phyloP scores from a whole-genome alignment of 306 rosid species.

The Senna tora region DNA sequence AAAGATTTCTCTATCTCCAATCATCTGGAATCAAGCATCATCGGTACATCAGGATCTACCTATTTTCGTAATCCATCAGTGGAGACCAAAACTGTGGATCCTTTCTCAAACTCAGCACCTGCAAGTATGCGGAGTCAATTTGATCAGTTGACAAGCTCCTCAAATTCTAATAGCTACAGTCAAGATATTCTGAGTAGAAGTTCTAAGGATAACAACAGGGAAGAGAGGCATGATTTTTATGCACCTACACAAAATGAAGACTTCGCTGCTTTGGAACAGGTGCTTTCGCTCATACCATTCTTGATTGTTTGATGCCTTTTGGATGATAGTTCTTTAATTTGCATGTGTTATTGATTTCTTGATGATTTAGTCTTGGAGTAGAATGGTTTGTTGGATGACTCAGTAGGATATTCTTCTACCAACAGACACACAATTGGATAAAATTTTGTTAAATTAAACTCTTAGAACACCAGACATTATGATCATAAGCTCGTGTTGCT shows the following conservation, averaged over 20 bases:
- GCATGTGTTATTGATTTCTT: background rate
- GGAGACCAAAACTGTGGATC: slow-evolving; percentile 48
- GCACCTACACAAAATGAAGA: slow-evolving; percentile 76
- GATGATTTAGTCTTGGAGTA: slow-evolving; percentile 22
- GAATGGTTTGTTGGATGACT: background rate
- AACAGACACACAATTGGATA: background rate
- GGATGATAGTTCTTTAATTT: slow-evolving; percentile 23
- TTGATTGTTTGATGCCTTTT: slow-evolving; percentile 28
- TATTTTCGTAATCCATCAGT: slow-evolving; percentile 50
- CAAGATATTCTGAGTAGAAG: slow-evolving; percentile 43
- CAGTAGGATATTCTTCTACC: background rate
- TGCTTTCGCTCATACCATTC: slow-evolving; percentile 41
- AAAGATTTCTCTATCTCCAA: slow-evolving; percentile 50
- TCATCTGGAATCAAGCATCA: slow-evolving; percentile 49
- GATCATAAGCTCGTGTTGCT: background rate
- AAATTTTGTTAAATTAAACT: background rate
- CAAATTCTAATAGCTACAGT: slow-evolving; percentile 41
- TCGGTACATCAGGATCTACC: slow-evolving; percentile 44
- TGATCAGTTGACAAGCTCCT: slow-evolving; percentile 41
- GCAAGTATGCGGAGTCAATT: slow-evolving; percentile 44
- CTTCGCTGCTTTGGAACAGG: slow-evolving; percentile 96
- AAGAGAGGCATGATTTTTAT: slow-evolving; percentile 57
- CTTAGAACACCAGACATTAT: background rate
- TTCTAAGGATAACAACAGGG: slow-evolving; percentile 59
- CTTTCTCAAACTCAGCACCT: slow-evolving; percentile 46